These are phyloP conservation scores for Taphrina communis DNA, from an alignment of 1,139 yeast genomes.

Conservation along the genomic window DNA sequence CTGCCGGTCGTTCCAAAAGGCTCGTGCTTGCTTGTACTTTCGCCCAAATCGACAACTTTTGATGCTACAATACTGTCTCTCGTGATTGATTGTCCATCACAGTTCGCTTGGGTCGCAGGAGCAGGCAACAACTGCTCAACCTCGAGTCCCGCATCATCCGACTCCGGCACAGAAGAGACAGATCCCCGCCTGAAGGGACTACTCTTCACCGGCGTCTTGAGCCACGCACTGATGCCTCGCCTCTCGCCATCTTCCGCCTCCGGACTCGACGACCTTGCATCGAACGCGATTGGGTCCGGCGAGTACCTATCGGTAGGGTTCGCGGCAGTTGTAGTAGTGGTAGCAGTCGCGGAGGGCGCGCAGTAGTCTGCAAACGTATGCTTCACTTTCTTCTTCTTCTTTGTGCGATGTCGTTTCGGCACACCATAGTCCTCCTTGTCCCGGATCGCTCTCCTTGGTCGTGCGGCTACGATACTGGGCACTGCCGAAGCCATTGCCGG, in stretches of 20 bases:
- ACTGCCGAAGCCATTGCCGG: neutral
- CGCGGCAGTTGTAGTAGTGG: too few species aligned
- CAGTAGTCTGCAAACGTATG: slow-evolving; percentile 11
- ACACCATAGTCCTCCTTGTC: neutral
- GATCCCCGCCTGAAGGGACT: neutral
- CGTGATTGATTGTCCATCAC: neutral
- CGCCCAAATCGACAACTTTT: neutral
- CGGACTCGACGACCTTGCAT: neutral
- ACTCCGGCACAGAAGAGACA: slow-evolving; percentile 6
- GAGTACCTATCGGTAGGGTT: neutral
- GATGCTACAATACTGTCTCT: neutral
- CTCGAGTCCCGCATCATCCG: slow-evolving; percentile 1
- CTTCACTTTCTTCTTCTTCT: slow-evolving; percentile 4
- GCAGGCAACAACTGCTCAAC: neutral
- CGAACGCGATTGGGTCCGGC: slow-evolving; percentile 2
- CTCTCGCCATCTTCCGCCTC: neutral
- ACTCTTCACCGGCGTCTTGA: slow-evolving; percentile 8
- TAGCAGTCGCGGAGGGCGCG: neutral
- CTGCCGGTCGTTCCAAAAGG: neutral
- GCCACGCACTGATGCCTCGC: neutral
- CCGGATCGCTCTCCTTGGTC: neutral
- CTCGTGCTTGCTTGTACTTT: neutral
- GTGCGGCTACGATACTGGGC: neutral
- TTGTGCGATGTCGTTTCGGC: neutral
- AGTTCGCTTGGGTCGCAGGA: neutral